These are phyloP conservation scores for Yarrowia galli DNA, from an alignment of 1,139 yeast genomes.

Conservation along the genomic window DNA sequence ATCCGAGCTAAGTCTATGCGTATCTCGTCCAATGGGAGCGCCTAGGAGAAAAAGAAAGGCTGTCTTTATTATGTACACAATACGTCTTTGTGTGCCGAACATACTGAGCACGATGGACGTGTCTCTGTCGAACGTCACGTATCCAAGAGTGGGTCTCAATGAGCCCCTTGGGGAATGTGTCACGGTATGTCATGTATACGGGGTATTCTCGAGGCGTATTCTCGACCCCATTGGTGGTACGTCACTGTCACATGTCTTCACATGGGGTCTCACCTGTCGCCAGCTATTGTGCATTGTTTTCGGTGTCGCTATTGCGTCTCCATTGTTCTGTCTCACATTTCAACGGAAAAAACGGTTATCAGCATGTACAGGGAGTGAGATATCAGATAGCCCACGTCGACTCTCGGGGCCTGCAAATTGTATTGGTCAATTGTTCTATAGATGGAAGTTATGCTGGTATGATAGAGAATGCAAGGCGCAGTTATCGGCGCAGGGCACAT, in stretches of 20 bases:
- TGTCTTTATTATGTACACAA: not conserved
- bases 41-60: not conserved
- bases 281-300: slow-evolving; percentile 2
- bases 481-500: too few species aligned
- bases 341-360: slow-evolving; percentile 18
- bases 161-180: slow-evolving; percentile 16
- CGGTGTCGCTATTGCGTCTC: not conserved
- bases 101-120: too few species aligned
- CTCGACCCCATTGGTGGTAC: not conserved
- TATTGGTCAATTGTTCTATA: not conserved
- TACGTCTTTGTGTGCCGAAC: not conserved
- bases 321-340: slow-evolving; percentile 18
- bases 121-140: not conserved
- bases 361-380: not conserved
- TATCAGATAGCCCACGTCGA: slow-evolving; percentile 12
- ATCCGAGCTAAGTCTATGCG: slow-evolving; percentile 7
- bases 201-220: not conserved
- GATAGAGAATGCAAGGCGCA: not conserved
- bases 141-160: not conserved
- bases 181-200: slow-evolving; percentile 16
- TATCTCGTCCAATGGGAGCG: slow-evolving; percentile 13
- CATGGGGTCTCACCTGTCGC: slow-evolving; percentile 8
- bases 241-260: not conserved
- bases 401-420: not conserved
- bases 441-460: not conserved